Percentiles rank a stretch among this genome's conserved stretches.
phyloP scores from a whole-genome alignment of 2,329 filamentous ascomycete genomes.

The Diaporthe ampelina region DNA sequence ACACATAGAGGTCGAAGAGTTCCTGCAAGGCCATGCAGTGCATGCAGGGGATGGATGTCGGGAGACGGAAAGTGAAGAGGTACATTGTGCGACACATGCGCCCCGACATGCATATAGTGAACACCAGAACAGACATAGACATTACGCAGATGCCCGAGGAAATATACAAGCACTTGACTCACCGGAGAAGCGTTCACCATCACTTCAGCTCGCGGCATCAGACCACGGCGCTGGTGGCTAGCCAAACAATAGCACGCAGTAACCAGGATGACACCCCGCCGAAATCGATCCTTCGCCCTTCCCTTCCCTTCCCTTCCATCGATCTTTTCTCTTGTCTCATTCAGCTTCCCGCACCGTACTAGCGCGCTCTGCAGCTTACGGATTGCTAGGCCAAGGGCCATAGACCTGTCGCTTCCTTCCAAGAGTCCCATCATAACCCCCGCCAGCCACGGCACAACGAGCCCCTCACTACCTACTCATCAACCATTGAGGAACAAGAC shows the following conservation, averaged over 20 bases:
- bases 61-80: neutral
- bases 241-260: neutral
- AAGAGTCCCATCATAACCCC: too few relatives aligned
- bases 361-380: constrained; percentile 14
- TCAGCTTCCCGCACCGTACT: neutral
- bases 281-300: neutral
- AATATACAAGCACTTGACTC: neutral
- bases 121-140: too few relatives aligned
- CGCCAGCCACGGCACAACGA: too few relatives aligned
- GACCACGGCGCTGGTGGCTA: neutral
- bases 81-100: neutral
- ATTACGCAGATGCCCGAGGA: neutral
- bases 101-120: neutral
- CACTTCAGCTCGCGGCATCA: neutral
- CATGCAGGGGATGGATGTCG: neutral
- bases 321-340: neutral
- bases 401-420: too few relatives aligned
- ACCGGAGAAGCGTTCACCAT: neutral
- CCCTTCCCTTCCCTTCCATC: neutral
- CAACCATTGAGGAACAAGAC: neutral
- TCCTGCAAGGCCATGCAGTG: neutral
- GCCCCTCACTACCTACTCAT: neutral
- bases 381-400: neutral
- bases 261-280: too few relatives aligned
- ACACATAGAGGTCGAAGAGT: neutral